Evolutionary conservation across 306 rosid species (phyloP), one percentile per base, ranked within the genome.

Genomic region (Gastrolobium villosum): DNA sequence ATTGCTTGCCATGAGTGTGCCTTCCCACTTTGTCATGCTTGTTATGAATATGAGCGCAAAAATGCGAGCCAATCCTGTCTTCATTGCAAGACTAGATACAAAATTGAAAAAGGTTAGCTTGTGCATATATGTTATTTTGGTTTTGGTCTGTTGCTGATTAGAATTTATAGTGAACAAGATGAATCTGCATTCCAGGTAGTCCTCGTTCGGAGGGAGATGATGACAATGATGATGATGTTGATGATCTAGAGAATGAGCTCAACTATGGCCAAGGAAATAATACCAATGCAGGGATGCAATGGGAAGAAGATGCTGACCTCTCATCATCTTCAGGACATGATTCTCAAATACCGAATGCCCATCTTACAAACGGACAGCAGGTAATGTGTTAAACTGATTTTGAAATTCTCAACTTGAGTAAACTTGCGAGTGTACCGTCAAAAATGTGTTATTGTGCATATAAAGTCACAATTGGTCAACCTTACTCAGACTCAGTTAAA

Each of bases 1-100:
- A 93, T 91, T 67, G 98, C 97, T 74, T 95, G 99, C 88, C 86
- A 95, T 45, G 99, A 95, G 83, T 95, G 99, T 78, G 92, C 97
- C 14, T 95, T 89, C 87, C 94, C 97, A 62, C 92, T 95, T 44
- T 95, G 99, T 69, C 86, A 91, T 48, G 90, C 91, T 56, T 95
- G 99, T 75, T 94, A 89, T 45, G 97, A 90, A 82, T 94, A 89
- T 10, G 97, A 90, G 90, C 81, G 90, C 13, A 91, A 88, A 88
- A 95, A 88, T 54, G 92, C 90, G 59, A 90, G 87, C 86, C 93
- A 91, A 79, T 80, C 91, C 79, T 95, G 97, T 82, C 97, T 94
- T 26, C 95, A 91, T 79, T 95, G 99, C 92, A 92, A 95, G 92
- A 89, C 97, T 76, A 91, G 94, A 81, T 91, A 87, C 82, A 88